Evolutionary conservation across 257 asterid genomes (phyloP), one percentile per base, ranked within the genome.

Genomic region (Plectranthus barbatus): DNA sequence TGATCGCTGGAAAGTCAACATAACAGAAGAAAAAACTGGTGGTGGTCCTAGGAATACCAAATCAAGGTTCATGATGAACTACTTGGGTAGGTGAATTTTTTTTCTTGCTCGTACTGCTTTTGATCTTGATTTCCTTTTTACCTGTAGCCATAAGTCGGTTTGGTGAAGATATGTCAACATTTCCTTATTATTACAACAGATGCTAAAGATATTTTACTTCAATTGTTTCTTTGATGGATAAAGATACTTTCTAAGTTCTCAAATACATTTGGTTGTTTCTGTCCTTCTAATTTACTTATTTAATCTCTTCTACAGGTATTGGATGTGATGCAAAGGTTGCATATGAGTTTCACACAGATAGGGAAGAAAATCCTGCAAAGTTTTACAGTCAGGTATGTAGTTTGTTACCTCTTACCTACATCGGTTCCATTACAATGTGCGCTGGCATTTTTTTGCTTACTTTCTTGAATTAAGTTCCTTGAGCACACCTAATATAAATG

Each of bases 311-410:
- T 69, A 3, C 72, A 88, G 96, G 96, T 75, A 80, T 88, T 60
- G 96, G 96, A 31, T 88, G 96, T 61, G 96, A 88, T 74, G 96
- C 96, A 18, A 88, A 85, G 80, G 95, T 88, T 60, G 96, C 96
- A 50, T 83, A 88, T 64, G 85, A 88, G 74, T 88, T 88, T 77
- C 96, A 88, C 73, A 80, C 64, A 36, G 80, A 75, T 48, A 78
- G 96, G 61, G 95, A 88, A 83, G 94, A 81, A 79, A 85, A 88
- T 72, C 96, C 96, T 4, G 76, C 67, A 53, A 88, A 85, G 75
- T 88, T 85, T 71, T 72, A 73, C 60, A 88, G 92, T 69, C 96
- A 83, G 92, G 96, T 81, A 64, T n/a, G 33, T 23, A 72, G 53
- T 62, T 56, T 44, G 42, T 37, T 41, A 48, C 61, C 7, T 26